Percentiles rank a stretch among this genome's conserved stretches.
Conservation (phyloP, 495 filamentous ascomycete genomes). For the Penicillium lividum region DNA sequence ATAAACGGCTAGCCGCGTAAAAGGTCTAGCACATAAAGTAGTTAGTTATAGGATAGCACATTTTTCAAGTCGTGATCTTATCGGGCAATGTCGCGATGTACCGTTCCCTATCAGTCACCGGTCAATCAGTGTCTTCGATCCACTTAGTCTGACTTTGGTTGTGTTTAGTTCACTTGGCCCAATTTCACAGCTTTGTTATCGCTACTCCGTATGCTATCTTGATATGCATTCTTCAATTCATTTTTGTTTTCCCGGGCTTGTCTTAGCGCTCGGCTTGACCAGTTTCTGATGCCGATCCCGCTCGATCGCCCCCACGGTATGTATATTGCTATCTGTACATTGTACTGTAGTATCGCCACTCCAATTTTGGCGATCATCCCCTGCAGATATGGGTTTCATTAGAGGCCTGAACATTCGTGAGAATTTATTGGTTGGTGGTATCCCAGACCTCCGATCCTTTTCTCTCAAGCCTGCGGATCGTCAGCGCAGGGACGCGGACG, state of each 20-base stretch:
- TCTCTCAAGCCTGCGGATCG: slow-evolving; percentile 15
- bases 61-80: slow-evolving; percentile 13
- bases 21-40: neutral
- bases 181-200: slow-evolving; percentile 4
- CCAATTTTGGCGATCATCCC: neutral
- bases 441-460: slow-evolving; percentile 11
- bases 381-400: neutral
- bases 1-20: slow-evolving; percentile 1
- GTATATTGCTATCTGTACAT: neutral
- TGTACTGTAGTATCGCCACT: slow-evolving; percentile 1
- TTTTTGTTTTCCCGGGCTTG: neutral
- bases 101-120: slow-evolving; percentile 7
- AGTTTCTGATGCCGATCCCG: neutral
- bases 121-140: neutral
- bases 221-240: slow-evolving; percentile 2
- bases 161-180: neutral
- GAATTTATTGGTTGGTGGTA: slow-evolving; percentile 11
- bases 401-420: slow-evolving; percentile 9
- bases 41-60: too few relatives aligned
- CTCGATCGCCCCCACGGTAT: slow-evolving; percentile 2
- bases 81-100: slow-evolving; percentile 22
- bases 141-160: slow-evolving; percentile 1
- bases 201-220: neutral
- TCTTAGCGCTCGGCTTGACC: slow-evolving; percentile 2
- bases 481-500: slow-evolving; percentile 16